Base-by-base conservation (phyloP, 805 yeast species). In the Candida bentonensis region DNA sequence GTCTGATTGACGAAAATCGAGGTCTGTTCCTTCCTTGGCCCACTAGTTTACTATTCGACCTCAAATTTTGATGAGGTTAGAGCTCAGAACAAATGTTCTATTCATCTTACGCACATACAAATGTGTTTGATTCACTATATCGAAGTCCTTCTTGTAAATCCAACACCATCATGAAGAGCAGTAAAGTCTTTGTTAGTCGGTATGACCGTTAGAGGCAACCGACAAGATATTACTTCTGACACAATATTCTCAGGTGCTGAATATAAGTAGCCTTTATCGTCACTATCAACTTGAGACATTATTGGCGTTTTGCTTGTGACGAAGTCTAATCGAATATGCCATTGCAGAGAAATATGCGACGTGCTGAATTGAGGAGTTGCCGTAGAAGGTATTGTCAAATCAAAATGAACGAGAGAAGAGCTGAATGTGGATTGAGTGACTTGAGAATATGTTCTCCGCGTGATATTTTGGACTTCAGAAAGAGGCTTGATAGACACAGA, bases 401-500 rank as follows among this genome's bases (percentile, higher is more conserved):
- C 36, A 30, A 30, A 30, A 17, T 30, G 36, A 13, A 17, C 36
- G 7, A 30, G 36, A 11, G 36, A 30, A 11, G n/a, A 15, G 20
- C 17, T 9, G 36, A 30, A 30, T 30, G 36, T 30, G 13, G 36
- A 30, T 17, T 11, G 36, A 11, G 36, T 30, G 5, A 30, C 7
- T 15, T 30, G 36, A 4, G 36, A 30, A 30, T 30, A 30, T 4
- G 20, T 15, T 30, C 36, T 30, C 20, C 36, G 36, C 17, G 36
- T 30, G 11, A 17, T 17, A 9, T 11, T 4, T 7, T 15, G 36
- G 7, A 17, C n/a, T 30, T 30, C 51, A 15, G 44, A 41, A 3
- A 50, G 42, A 21, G 59, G 48, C 21, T 53, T 49, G 22, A 44
- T 43, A 4, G 57, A 47, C 20, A 58, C 46, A 21, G 43, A 40